Conservation (phyloP, 495 filamentous ascomycete genomes). For the Talaromyces borbonicus region DNA sequence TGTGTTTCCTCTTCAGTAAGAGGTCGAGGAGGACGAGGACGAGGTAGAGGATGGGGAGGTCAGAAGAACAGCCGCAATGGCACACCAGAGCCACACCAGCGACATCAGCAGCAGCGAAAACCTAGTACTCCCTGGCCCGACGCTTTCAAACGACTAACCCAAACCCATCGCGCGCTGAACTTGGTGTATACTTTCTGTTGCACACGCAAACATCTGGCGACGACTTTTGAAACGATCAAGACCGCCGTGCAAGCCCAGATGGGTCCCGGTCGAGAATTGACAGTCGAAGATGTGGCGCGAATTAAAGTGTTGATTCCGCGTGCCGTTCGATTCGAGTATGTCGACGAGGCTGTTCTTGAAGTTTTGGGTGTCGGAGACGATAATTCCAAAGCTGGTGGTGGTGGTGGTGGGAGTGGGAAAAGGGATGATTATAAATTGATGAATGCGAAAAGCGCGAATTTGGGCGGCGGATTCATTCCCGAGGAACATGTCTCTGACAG, state of each 20-base stretch:
- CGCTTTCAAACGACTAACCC: constrained; percentile 59
- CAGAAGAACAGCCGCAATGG: no score
- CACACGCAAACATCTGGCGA: constrained; percentile 82
- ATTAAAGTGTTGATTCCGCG: constrained; percentile 68
- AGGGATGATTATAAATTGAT: constrained; percentile 7
- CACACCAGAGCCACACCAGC: not conserved
- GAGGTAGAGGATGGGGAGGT: no score
- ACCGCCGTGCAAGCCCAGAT: constrained; percentile 76
- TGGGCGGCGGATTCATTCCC: constrained; percentile 11
- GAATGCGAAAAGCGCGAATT: constrained; percentile 26
- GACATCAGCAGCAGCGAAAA: constrained; percentile 10
- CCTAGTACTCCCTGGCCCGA: constrained; percentile 59
- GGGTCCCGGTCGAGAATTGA: constrained; percentile 51
- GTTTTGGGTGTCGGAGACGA: constrained; percentile 65
- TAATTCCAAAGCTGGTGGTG: constrained; percentile 13
- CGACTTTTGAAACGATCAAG: constrained; percentile 82
- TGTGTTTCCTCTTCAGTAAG: not conserved
- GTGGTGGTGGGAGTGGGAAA: constrained; percentile 56
- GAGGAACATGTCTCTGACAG: constrained; percentile 14
- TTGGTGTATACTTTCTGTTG: constrained; percentile 91
- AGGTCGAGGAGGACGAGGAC: not conserved
- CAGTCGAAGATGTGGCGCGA: constrained; percentile 68
- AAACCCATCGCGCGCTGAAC: constrained; percentile 77
- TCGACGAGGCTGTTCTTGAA: constrained; percentile 71
- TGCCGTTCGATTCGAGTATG: constrained; percentile 75